phyloP scores from a whole-genome alignment of 495 filamentous ascomycete genomes.

The Symbiotaphrina buchneri region DNA sequence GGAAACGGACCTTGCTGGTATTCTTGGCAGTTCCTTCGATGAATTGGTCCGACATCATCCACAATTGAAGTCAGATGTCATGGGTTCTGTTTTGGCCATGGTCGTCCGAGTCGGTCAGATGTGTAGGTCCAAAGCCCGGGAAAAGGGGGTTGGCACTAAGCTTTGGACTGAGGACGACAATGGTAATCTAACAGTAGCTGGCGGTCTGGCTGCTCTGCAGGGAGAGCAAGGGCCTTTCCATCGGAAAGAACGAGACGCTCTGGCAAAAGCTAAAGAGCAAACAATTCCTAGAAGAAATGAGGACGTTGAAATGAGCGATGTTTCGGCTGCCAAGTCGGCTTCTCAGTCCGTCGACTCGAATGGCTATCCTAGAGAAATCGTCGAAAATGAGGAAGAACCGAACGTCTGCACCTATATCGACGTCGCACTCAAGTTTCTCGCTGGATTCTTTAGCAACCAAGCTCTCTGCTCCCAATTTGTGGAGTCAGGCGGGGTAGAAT shows the following conservation, averaged over 20 bases:
- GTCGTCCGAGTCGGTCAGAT: slow-evolving; percentile 51
- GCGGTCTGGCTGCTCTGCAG: slow-evolving; percentile 18
- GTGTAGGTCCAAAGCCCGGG: slow-evolving; percentile 22
- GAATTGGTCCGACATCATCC: slow-evolving; percentile 91
- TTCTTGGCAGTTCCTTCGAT: slow-evolving; percentile 69
- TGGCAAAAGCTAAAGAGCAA: slow-evolving; percentile 14
- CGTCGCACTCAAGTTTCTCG: slow-evolving; percentile 52
- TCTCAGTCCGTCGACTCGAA: background rate
- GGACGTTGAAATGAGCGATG: slow-evolving; percentile 37
- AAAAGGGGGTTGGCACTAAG: slow-evolving; percentile 53
- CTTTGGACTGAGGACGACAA: slow-evolving; percentile 36
- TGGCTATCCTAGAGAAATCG: slow-evolving; percentile 17
- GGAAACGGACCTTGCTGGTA: slow-evolving; percentile 39
- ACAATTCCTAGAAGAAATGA: background rate
- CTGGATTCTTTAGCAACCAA: slow-evolving; percentile 54
- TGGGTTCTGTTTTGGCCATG: slow-evolving; percentile 65
- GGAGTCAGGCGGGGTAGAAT: slow-evolving; percentile 56
- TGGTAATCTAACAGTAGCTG: slow-evolving; percentile 28
- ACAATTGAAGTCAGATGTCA: slow-evolving; percentile 49
- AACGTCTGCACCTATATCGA: slow-evolving; percentile 45
- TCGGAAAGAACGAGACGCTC: slow-evolving; percentile 16
- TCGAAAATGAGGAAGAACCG: slow-evolving; percentile 23
- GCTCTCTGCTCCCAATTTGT: slow-evolving; percentile 55
- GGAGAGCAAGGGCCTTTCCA: slow-evolving; percentile 13
- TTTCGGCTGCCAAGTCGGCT: slow-evolving; percentile 9